phyloP scores from a whole-genome alignment of 495 filamentous ascomycete species.

The Zalerion maritima region DNA sequence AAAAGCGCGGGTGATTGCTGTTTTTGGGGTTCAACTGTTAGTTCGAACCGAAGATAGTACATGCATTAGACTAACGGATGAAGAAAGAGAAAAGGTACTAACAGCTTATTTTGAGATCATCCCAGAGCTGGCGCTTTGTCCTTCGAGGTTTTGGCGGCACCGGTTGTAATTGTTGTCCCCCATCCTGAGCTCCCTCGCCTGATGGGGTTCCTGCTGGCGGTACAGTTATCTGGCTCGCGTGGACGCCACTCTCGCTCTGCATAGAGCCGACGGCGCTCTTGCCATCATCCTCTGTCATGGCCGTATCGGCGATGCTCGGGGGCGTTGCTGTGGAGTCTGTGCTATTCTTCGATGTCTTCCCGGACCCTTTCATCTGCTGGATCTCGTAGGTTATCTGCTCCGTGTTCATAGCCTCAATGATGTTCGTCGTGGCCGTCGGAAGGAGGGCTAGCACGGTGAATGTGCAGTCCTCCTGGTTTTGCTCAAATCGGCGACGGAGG shows the following conservation, averaged over 20 bases:
- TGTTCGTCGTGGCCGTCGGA: slow-evolving; percentile 77
- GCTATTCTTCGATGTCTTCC: slow-evolving; percentile 45
- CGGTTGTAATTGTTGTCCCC: slow-evolving; percentile 17
- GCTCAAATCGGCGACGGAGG: slow-evolving; percentile 86
- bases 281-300: slow-evolving; percentile 58
- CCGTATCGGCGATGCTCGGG: slow-evolving; percentile 49
- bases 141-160: slow-evolving; percentile 41
- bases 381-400: slow-evolving; percentile 81
- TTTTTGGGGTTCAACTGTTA: neutral
- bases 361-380: slow-evolving; percentile 79
- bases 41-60: slow-evolving; percentile 10
- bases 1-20: slow-evolving; percentile 80
- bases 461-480: slow-evolving; percentile 97
- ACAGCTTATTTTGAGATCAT: slow-evolving; percentile 95
- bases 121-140: slow-evolving; percentile 88
- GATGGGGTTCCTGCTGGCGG: slow-evolving; percentile 21
- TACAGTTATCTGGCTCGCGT: slow-evolving; percentile 58
- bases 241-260: slow-evolving; percentile 64
- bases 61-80: neutral
- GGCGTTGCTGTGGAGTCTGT: slow-evolving; percentile 47
- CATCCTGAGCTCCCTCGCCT: slow-evolving; percentile 24
- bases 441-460: slow-evolving; percentile 94
- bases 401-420: slow-evolving; percentile 74
- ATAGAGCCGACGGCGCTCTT: slow-evolving; percentile 62
- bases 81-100: slow-evolving; percentile 14